A percentile compares a stretch with the other conserved stretches of the same genome.
Conservation (phyloP, 257 asterid genomes). For the Catharanthus roseus region DNA sequence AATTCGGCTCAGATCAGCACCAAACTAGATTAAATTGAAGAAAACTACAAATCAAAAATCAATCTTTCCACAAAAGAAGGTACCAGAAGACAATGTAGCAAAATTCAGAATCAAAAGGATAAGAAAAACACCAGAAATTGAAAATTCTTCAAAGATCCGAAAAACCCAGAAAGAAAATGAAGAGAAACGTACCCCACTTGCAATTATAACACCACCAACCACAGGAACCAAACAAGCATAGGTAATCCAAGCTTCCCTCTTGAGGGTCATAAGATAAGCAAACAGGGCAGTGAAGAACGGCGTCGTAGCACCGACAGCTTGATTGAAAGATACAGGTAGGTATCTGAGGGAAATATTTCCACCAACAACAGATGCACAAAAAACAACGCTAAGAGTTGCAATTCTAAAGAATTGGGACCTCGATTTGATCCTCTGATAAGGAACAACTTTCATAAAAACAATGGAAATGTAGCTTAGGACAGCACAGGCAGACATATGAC, state of each 20-base stretch:
- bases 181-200: constrained; percentile 71
- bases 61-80: neutral
- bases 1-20: constrained; percentile 12
- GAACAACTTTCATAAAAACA: constrained; percentile 62
- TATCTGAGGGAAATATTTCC: constrained; percentile 75
- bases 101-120: neutral
- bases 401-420: constrained; percentile 69
- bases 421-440: constrained; percentile 78
- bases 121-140: neutral
- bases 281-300: constrained; percentile 93
- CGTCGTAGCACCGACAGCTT: constrained; percentile 95
- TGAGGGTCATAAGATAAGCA: constrained; percentile 71
- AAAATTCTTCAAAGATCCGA: neutral
- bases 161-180: neutral
- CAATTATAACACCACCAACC: constrained; percentile 87
- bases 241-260: constrained; percentile 78
- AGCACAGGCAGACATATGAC: constrained; percentile 98
- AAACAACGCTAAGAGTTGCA: constrained; percentile 71
- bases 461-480: constrained; percentile 80
- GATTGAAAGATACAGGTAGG: constrained; percentile 89
- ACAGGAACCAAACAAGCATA: constrained; percentile 85
- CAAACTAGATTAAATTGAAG: neutral
- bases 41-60: constrained; percentile 1
- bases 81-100: neutral
- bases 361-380: constrained; percentile 93